These are phyloP conservation scores for Cetraspora pellucida DNA, from an alignment of 192 early-diverging fungal genomes.

Conservation along the genomic window DNA sequence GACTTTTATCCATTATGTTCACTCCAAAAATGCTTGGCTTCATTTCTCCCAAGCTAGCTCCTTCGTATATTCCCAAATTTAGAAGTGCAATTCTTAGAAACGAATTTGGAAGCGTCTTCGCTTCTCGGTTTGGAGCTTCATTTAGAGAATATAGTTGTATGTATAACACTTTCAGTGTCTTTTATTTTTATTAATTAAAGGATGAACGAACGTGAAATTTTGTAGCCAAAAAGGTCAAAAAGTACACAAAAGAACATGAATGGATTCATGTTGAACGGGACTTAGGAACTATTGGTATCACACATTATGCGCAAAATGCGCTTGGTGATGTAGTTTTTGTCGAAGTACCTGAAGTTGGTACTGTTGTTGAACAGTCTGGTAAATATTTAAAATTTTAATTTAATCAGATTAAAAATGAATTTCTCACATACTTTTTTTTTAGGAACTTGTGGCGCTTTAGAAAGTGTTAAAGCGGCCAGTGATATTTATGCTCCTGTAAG, in stretches of 20 bases:
- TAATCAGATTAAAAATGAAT: background rate
- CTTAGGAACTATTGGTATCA: conserved; percentile 88
- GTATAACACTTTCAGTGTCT: too few relatives aligned
- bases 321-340: conserved; percentile 96
- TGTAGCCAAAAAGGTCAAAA: background rate
- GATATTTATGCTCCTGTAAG: conserved; percentile 88
- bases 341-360: conserved; percentile 78
- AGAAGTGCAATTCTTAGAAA: too few relatives aligned
- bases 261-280: conserved; percentile 79
- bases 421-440: background rate
- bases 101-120: too few relatives aligned
- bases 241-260: conserved; percentile 92
- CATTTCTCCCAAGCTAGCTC: too few relatives aligned
- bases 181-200: too few relatives aligned
- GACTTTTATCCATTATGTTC: too few relatives aligned
- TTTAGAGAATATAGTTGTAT: too few relatives aligned
- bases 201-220: too few relatives aligned
- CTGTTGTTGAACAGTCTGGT: conserved; percentile 64
- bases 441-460: conserved; percentile 80
- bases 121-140: too few relatives aligned
- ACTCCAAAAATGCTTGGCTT: too few relatives aligned
- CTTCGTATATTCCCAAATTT: too few relatives aligned
- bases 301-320: conserved; percentile 85
- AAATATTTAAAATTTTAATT: conserved; percentile 32
- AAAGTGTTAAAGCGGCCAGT: conserved; percentile 93